Conservation (phyloP, 352 stramenopile species). For the Pythium phragmiticola region DNA sequence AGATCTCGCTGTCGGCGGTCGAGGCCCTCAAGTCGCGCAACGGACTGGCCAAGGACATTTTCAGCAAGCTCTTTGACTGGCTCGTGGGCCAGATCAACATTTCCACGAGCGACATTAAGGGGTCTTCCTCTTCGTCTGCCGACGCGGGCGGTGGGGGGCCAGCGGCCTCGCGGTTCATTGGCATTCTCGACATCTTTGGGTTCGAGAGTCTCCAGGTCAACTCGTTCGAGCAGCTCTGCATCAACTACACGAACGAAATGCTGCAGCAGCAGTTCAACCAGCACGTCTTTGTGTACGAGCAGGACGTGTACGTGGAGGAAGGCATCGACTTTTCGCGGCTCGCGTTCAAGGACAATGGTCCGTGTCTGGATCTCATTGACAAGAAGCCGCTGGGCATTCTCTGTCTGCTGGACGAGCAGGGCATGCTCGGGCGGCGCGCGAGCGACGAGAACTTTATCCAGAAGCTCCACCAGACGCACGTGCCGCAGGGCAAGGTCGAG, state of each 20-base stretch:
- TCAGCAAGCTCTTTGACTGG: constrained; percentile 97
- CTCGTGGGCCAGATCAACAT: constrained; percentile 94
- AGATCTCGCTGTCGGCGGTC: constrained; percentile 79
- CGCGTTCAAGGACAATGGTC: constrained; percentile 93
- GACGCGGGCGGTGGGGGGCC: constrained; percentile 11
- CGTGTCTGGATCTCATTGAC: constrained; percentile 92
- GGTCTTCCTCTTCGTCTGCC: constrained; percentile 7
- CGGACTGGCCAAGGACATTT: constrained; percentile 95
- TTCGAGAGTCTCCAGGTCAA: constrained; percentile 95
- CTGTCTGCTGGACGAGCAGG: constrained; percentile 95
- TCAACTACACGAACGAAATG: constrained; percentile 97
- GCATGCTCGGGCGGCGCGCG: constrained; percentile 88
- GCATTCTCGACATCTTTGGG: constrained; percentile 97
- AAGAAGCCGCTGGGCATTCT: constrained; percentile 93
- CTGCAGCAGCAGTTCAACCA: constrained; percentile 95
- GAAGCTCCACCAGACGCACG: constrained; percentile 90
- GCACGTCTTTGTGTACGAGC: constrained; percentile 97
- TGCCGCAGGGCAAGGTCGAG: constrained; percentile 72
- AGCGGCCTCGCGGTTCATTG: constrained; percentile 83
- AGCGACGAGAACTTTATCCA: constrained; percentile 92
- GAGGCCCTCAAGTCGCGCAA: constrained; percentile 90
- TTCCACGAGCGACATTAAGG: constrained; percentile 74
- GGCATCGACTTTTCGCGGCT: constrained; percentile 91
- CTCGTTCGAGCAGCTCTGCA: constrained; percentile 96
- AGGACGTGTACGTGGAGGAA: constrained; percentile 97